Percentiles rank a stretch among this genome's conserved stretches.
These are phyloP conservation scores for Trichocladium uniseriatum DNA, from an alignment of 495 filamentous ascomycete species.

Conservation along the genomic window DNA sequence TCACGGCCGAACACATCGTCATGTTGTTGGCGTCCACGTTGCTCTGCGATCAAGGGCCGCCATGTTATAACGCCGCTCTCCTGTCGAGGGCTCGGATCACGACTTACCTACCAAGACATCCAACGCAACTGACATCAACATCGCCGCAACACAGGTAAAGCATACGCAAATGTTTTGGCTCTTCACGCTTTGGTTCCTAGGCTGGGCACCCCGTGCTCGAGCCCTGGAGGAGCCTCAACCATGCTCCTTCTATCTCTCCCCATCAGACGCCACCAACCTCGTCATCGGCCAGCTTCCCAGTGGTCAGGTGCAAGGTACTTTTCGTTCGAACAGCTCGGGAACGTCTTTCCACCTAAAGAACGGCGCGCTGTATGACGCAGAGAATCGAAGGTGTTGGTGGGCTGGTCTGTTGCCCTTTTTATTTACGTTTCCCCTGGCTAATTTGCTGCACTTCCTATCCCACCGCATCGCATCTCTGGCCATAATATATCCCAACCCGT, in stretches of 20 bases:
- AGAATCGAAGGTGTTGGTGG: conserved; percentile 8
- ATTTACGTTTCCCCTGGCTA: neutral
- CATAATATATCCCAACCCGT: no score
- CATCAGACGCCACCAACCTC: neutral
- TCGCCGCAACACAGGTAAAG: neutral
- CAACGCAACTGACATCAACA: no score
- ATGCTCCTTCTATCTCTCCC: neutral
- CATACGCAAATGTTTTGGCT: neutral
- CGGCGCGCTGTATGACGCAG: neutral
- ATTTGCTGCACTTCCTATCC: no score
- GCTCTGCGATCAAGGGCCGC: no score
- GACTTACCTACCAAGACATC: no score
- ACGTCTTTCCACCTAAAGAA: neutral
- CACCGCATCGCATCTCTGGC: no score
- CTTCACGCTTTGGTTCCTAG: no score
- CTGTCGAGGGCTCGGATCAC: no score
- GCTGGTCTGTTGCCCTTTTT: neutral
- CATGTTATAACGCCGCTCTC: no score
- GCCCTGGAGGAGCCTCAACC: neutral
- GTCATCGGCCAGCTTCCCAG: neutral
- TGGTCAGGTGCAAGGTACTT: neutral
- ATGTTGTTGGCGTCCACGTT: no score
- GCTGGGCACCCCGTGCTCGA: no score
- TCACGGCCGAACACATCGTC: neutral
- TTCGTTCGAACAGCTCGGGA: no score